Conservation (phyloP, 805 yeast species). For the Spathaspora arborariae region DNA sequence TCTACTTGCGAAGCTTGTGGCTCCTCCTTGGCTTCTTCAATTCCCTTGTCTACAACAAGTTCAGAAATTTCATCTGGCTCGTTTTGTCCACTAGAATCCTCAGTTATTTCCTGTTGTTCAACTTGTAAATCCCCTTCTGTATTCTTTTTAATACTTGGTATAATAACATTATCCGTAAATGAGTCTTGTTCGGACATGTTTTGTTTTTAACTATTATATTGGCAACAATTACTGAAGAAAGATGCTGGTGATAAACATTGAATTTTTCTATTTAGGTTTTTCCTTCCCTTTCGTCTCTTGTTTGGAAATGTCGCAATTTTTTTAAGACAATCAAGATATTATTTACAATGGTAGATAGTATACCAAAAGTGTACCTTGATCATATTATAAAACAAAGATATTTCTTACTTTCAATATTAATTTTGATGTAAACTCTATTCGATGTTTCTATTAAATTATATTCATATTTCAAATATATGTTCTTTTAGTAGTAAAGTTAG, state of each 20-base stretch:
- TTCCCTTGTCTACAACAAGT: not conserved
- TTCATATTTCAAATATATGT: too few relatives aligned
- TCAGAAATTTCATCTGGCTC: not conserved
- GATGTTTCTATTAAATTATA: too few relatives aligned
- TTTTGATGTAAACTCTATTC: too few relatives aligned
- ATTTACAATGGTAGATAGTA: too few relatives aligned
- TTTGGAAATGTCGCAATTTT: not conserved
- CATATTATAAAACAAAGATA: too few relatives aligned
- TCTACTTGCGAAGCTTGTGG: not conserved
- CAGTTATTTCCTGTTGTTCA: not conserved
- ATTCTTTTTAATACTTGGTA: not conserved
- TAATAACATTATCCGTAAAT: not conserved
- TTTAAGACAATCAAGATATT: not conserved
- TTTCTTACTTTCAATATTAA: too few relatives aligned
- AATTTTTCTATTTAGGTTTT: not conserved
- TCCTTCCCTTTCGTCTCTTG: not conserved
- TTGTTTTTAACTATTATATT: not conserved
- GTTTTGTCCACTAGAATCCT: not conserved
- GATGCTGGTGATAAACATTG: not conserved
- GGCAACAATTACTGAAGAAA: not conserved
- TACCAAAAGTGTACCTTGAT: too few relatives aligned
- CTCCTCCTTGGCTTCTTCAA: not conserved
- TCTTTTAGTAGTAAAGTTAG: too few relatives aligned
- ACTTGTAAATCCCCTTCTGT: not conserved
- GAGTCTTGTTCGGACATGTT: conserved; percentile 1